phyloP scores from a whole-genome alignment of 768 basidiomycete genomes.

The Mycena metata region DNA sequence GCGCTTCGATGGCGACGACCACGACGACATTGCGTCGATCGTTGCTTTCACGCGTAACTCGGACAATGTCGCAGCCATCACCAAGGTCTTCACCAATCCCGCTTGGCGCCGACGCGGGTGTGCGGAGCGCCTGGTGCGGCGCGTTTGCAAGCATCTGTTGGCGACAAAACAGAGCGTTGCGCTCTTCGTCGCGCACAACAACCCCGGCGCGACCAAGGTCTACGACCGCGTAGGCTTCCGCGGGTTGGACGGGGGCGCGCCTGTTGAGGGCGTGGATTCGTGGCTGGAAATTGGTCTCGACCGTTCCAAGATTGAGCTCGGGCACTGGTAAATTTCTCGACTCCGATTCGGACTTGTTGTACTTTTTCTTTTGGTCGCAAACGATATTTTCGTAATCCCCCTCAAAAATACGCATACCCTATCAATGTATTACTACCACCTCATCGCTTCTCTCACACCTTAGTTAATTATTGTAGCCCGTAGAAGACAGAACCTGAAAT shows the following conservation, averaged over 20 bases:
- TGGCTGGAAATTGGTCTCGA: conserved; percentile 71
- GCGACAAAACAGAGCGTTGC: conserved; percentile 62
- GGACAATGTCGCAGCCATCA: conserved; percentile 69
- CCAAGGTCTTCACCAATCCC: conserved; percentile 77
- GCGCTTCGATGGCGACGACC: conserved; percentile 38
- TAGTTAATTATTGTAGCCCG: conserved; percentile 31
- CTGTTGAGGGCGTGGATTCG: conserved; percentile 56
- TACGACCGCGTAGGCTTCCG: conserved; percentile 78
- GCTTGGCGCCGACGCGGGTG: conserved; percentile 66
- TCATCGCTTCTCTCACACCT: neutral
- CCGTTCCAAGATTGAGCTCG: conserved; percentile 58
- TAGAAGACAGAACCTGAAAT: conserved; percentile 12
- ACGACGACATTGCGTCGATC: conserved; percentile 68
- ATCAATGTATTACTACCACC: conserved; percentile 16
- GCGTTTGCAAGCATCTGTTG: conserved; percentile 68
- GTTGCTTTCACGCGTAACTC: conserved; percentile 77
- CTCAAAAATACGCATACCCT: conserved; percentile 6
- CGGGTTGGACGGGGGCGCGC: conserved; percentile 56
- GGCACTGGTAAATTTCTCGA: conserved; percentile 69
- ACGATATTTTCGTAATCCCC: conserved; percentile 4
- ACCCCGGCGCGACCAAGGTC: conserved; percentile 65
- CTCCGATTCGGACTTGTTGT: conserved; percentile 1
- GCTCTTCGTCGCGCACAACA: conserved; percentile 74
- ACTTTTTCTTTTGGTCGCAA: conserved; percentile 6
- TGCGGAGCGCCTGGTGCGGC: conserved; percentile 72